Evolutionary conservation across 2,329 filamentous ascomycete species (phyloP).

Genomic region (Orbilia quercus): DNA sequence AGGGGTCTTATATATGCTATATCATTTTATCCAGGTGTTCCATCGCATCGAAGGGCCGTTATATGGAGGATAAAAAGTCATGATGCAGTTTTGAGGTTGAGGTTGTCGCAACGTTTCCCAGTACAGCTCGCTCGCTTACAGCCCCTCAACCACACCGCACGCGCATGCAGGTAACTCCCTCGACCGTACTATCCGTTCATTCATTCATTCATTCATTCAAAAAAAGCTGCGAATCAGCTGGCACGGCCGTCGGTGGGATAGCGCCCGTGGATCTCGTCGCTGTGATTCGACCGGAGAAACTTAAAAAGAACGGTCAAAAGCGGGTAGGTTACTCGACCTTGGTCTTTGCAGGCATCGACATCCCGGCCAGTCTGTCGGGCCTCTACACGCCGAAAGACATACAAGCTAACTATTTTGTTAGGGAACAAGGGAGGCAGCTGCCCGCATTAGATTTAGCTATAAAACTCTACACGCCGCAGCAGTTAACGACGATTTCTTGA

Average conservation of each 20-base stretch:
- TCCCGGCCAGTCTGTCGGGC: conserved; percentile 50
- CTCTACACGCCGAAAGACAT: conserved; percentile 38
- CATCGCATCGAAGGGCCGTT: no score
- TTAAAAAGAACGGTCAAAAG: conserved; percentile 32
- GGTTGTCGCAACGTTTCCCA: conserved; percentile 34
- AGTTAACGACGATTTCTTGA: not conserved
- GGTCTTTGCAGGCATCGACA: conserved; percentile 44
- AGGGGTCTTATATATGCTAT: not conserved
- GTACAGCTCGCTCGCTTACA: conserved; percentile 31
- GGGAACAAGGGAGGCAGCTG: conserved; percentile 17
- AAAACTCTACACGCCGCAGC: conserved; percentile 34
- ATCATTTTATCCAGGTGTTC: not conserved
- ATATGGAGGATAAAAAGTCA: no score
- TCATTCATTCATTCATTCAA: no score
- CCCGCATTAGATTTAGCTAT: conserved; percentile 22
- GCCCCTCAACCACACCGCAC: conserved; percentile 8
- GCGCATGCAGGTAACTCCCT: no score
- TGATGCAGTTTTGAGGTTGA: conserved; percentile 12
- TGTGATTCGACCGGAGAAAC: conserved; percentile 42
- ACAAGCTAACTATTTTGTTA: conserved; percentile 15
- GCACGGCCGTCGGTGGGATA: conserved; percentile 38
- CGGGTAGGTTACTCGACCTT: conserved; percentile 26
- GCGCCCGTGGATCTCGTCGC: conserved; percentile 16
- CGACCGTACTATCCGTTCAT: no score
- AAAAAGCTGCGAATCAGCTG: not conserved